These are phyloP conservation scores for Kwoniella shivajii DNA, from an alignment of 1,284 basidiomycete species.

Conservation along the genomic window DNA sequence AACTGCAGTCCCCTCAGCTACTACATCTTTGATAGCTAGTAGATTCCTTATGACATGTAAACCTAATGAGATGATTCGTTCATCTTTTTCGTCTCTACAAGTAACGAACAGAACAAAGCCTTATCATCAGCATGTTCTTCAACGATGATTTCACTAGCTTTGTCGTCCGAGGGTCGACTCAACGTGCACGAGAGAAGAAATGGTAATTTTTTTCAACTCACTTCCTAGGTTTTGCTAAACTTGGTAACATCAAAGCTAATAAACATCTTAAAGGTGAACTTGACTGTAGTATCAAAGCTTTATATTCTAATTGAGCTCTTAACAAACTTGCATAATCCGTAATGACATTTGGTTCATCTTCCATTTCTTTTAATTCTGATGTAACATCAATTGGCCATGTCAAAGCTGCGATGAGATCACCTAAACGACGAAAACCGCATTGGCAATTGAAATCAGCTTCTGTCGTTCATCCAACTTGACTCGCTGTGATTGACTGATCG, in stretches of 20 bases:
- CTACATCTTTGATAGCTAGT: slow-evolving; percentile 81
- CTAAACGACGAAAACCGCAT: slow-evolving; percentile 31
- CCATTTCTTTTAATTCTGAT: slow-evolving; percentile 85
- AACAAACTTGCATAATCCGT: slow-evolving; percentile 84
- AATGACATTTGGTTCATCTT: slow-evolving; percentile 71
- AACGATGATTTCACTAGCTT: background rate
- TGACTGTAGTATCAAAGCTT: slow-evolving; percentile 53
- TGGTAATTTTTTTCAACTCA: slow-evolving; percentile 20
- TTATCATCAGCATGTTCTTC: background rate
- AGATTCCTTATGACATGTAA: slow-evolving; percentile 87
- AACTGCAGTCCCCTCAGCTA: slow-evolving; percentile 67
- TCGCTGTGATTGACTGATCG: background rate
- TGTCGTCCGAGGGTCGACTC: too few species aligned
- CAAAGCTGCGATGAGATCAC: slow-evolving; percentile 88
- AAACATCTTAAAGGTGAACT: slow-evolving; percentile 43
- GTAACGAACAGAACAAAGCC: background rate
- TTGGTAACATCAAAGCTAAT: slow-evolving; percentile 49
- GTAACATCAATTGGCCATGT: slow-evolving; percentile 96
- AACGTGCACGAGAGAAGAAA: too few species aligned
- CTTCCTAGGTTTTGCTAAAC: slow-evolving; percentile 50
- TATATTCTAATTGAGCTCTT: slow-evolving; percentile 81
- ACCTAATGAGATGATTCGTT: slow-evolving; percentile 83
- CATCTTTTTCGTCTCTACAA: slow-evolving; percentile 68
- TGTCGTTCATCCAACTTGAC: background rate
- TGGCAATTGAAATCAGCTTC: background rate